A percentile compares a stretch with the other conserved stretches of the same genome.
These are phyloP conservation scores for Xylaria palmicola DNA, from an alignment of 495 filamentous ascomycete genomes.

Conservation along the genomic window DNA sequence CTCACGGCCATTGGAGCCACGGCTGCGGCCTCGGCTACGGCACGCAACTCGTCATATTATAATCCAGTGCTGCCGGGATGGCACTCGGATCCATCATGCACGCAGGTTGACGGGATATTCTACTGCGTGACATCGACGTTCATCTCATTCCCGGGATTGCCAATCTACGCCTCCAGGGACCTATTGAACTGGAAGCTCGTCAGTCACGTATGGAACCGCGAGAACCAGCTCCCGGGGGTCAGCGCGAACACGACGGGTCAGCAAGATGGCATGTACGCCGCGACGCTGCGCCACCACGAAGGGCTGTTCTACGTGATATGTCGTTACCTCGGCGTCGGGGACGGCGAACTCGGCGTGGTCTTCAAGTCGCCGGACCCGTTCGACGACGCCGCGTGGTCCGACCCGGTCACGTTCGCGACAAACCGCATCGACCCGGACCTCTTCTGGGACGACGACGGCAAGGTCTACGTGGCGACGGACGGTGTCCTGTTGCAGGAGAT, in stretches of 20 bases:
- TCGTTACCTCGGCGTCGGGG: constrained; percentile 31
- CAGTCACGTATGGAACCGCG: constrained; percentile 31
- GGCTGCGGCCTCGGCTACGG: background rate
- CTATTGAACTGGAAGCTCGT: constrained; percentile 35
- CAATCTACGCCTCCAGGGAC: constrained; percentile 37
- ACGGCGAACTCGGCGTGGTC: constrained; percentile 26
- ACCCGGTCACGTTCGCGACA: constrained; percentile 37
- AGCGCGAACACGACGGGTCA: constrained; percentile 25
- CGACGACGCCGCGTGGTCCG: constrained; percentile 34
- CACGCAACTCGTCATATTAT: constrained; percentile 26
- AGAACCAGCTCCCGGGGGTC: constrained; percentile 28
- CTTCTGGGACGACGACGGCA: constrained; percentile 52
- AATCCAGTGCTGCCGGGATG: constrained; percentile 38
- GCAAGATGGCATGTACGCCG: constrained; percentile 35
- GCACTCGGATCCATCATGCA: constrained; percentile 37
- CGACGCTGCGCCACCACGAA: constrained; percentile 33
- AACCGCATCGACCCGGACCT: constrained; percentile 41
- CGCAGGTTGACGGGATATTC: constrained; percentile 31
- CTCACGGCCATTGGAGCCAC: background rate
- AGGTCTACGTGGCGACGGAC: constrained; percentile 40
- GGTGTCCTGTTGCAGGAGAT: constrained; percentile 41
- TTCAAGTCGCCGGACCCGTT: constrained; percentile 33
- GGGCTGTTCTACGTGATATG: constrained; percentile 45
- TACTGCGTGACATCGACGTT: constrained; percentile 39
- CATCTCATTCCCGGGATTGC: constrained; percentile 36